phyloP scores from a whole-genome alignment of 1,284 basidiomycete genomes.

The Boletus mariae region DNA sequence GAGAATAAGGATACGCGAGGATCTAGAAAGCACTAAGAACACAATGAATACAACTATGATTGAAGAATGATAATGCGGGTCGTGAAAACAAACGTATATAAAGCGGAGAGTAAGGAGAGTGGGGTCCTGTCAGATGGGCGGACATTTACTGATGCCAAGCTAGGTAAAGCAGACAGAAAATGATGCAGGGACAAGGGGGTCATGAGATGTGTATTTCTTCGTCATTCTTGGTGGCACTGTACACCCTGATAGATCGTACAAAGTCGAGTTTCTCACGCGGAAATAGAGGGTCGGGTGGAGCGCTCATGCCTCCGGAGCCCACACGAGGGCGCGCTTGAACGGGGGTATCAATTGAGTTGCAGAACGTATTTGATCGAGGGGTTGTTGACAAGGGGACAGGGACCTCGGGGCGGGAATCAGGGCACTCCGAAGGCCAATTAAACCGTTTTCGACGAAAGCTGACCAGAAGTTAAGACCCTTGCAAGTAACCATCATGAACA shows the following conservation, averaged over 20 bases:
- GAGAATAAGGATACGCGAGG: constrained; percentile 8
- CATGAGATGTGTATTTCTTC: constrained; percentile 29
- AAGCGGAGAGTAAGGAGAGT: constrained; percentile 19
- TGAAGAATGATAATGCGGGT: neutral
- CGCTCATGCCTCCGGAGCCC: constrained; percentile 8
- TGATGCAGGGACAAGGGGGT: constrained; percentile 2
- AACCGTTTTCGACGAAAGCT: constrained; percentile 62
- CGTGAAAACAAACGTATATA: neutral
- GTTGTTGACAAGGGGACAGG: constrained; percentile 15
- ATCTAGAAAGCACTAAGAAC: constrained; percentile 9
- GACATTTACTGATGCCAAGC: constrained; percentile 4
- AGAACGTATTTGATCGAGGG: constrained; percentile 22
- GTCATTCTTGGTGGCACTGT: constrained; percentile 39
- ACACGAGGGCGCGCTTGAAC: constrained; percentile 8
- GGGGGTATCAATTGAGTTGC: constrained; percentile 15
- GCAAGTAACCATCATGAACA: neutral
- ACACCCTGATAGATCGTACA: constrained; percentile 57
- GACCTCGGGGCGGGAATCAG: constrained; percentile 16
- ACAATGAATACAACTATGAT: constrained; percentile 15
- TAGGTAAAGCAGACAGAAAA: neutral
- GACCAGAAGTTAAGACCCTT: constrained; percentile 2
- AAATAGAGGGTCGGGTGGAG: constrained; percentile 26
- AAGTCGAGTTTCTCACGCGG: constrained; percentile 42
- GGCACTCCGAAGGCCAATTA: constrained; percentile 46
- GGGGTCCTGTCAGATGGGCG: constrained; percentile 11